These are phyloP conservation scores for Calonectria pseudoreteaudii DNA, from an alignment of 2,329 filamentous ascomycete genomes.

Conservation along the genomic window DNA sequence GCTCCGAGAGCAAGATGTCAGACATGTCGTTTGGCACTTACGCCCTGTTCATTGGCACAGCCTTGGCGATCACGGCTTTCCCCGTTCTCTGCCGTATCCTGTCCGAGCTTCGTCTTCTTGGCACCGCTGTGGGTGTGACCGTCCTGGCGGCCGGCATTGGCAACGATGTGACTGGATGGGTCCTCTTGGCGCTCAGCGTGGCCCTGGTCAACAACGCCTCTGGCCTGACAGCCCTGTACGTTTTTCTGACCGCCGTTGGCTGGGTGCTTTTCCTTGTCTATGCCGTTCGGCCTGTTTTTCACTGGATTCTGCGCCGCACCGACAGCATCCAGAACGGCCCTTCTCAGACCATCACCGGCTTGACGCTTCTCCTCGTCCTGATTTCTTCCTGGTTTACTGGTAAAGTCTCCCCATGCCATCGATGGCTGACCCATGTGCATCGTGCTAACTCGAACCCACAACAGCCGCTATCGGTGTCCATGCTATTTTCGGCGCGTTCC, in stretches of 20 bases:
- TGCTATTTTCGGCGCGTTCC: slow-evolving; percentile 92
- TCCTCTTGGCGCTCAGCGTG: slow-evolving; percentile 91
- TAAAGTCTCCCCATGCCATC: not conserved
- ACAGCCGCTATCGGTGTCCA: slow-evolving; percentile 84
- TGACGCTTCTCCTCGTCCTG: slow-evolving; percentile 85
- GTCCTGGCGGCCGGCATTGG: slow-evolving; percentile 91
- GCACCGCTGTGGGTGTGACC: slow-evolving; percentile 87
- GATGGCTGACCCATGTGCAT: not conserved
- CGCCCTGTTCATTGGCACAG: slow-evolving; percentile 86
- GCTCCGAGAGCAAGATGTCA: slow-evolving; percentile 52
- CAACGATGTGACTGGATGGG: slow-evolving; percentile 84
- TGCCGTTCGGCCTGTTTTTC: slow-evolving; percentile 77
- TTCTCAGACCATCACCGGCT: slow-evolving; percentile 83
- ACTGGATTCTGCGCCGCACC: slow-evolving; percentile 78
- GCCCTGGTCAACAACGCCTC: slow-evolving; percentile 89
- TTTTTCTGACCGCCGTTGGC: slow-evolving; percentile 79
- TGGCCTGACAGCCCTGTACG: slow-evolving; percentile 86
- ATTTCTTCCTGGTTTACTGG: slow-evolving; percentile 87
- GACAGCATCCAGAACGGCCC: slow-evolving; percentile 89
- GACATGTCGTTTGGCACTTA: slow-evolving; percentile 67
- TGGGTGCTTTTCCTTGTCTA: slow-evolving; percentile 83
- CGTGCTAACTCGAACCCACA: not conserved
- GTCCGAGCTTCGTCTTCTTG: slow-evolving; percentile 87
- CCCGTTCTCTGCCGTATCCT: slow-evolving; percentile 94
- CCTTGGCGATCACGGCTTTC: slow-evolving; percentile 91